Conservation (phyloP, 2,329 filamentous ascomycete genomes). For the Hyphodiscus sp. region DNA sequence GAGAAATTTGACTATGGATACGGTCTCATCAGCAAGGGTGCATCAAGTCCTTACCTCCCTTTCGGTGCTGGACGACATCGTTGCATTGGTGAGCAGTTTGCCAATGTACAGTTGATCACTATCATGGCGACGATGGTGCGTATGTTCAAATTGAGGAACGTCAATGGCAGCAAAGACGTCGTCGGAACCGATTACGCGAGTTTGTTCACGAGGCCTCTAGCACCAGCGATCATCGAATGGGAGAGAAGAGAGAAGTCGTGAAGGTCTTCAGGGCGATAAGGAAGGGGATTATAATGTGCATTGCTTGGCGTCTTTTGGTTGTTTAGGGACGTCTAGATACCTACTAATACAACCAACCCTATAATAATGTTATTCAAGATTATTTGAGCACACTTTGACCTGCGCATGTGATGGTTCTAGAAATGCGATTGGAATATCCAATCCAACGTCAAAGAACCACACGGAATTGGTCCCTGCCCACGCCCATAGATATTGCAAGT, state of each 20-base stretch:
- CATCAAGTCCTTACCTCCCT: constrained; percentile 82
- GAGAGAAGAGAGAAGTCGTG: constrained; percentile 53
- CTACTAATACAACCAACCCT: constrained; percentile 9
- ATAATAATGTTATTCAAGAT: not conserved
- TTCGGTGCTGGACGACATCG: constrained; percentile 90
- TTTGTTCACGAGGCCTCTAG: constrained; percentile 66
- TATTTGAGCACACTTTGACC: not conserved
- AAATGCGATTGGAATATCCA: too few relatives aligned
- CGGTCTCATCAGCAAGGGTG: constrained; percentile 85
- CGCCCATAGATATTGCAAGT: not conserved
- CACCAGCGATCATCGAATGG: constrained; percentile 68
- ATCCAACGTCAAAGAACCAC: too few relatives aligned
- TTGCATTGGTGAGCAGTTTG: constrained; percentile 96
- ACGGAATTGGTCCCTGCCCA: too few relatives aligned
- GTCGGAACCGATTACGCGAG: constrained; percentile 63
- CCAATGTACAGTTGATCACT: constrained; percentile 84
- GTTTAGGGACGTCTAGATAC: constrained; percentile 9
- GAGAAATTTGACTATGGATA: constrained; percentile 92
- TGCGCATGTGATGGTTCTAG: too few relatives aligned
- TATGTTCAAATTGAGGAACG: constrained; percentile 71
- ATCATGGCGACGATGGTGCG: constrained; percentile 74
- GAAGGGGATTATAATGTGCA: constrained; percentile 10
- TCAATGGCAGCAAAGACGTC: constrained; percentile 62
- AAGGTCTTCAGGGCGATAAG: not conserved
- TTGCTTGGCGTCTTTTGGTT: constrained; percentile 16